A percentile compares a stretch with the other conserved stretches of the same genome.
phyloP scores from a whole-genome alignment of 345 rosid genomes.

The Ceriops tagal region DNA sequence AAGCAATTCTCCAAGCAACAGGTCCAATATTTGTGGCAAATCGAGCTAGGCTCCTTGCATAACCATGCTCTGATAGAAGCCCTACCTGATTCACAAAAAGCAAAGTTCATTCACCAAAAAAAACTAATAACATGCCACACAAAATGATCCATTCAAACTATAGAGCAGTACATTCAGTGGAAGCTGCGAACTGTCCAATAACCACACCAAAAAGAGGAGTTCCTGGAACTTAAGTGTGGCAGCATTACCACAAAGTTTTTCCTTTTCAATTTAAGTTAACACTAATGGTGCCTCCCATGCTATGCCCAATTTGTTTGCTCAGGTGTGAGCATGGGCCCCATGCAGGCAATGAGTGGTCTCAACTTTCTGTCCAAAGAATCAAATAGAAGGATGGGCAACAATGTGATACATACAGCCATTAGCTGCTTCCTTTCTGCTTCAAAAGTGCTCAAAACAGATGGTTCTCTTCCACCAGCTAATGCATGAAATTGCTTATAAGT shows the following conservation, averaged over 20 bases:
- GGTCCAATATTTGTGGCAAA: conserved; percentile 86
- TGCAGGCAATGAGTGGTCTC: background rate
- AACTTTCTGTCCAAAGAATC: conserved; percentile 12
- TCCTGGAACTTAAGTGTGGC: no score
- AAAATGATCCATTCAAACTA: conserved; percentile 9
- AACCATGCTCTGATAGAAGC: conserved; percentile 64
- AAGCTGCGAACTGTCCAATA: background rate
- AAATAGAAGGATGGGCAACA: conserved; percentile 13
- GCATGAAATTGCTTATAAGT: conserved; percentile 21
- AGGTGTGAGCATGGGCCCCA: background rate
- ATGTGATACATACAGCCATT: conserved; percentile 28
- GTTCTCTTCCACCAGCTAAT: conserved; percentile 20
- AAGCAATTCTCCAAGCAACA: conserved; percentile 70
- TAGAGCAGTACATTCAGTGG: conserved; percentile 7
- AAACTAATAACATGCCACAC: background rate
- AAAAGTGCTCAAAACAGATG: conserved; percentile 26
- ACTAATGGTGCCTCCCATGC: background rate
- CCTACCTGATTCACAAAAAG: conserved; percentile 61
- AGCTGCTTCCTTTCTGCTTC: conserved; percentile 38
- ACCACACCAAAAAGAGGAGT: background rate
- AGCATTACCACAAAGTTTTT: no score
- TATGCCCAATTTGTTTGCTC: background rate
- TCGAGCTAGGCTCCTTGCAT: conserved; percentile 85
- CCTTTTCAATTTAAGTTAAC: background rate
- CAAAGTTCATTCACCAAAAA: conserved; percentile 19